phyloP scores from a whole-genome alignment of 2,329 filamentous ascomycete genomes.

The Microcera coccophila region DNA sequence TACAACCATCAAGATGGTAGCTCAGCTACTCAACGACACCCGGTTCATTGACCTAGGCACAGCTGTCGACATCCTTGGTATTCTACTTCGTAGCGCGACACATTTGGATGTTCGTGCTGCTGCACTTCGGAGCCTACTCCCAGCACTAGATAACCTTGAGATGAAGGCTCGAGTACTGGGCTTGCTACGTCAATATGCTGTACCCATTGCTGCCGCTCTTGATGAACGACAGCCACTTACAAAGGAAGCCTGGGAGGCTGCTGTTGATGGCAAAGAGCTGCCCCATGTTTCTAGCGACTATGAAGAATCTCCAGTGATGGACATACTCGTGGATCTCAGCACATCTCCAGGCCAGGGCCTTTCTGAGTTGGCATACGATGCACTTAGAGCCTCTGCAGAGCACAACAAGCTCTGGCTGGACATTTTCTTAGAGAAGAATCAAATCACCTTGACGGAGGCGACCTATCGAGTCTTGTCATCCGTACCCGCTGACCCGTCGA shows the following conservation, averaged over 20 bases:
- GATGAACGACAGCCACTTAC: conserved; percentile 26
- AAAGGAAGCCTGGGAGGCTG: conserved; percentile 27
- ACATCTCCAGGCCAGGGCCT: too few species aligned
- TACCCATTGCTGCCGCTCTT: conserved; percentile 29
- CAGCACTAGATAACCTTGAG: conserved; percentile 12
- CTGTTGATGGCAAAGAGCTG: not conserved
- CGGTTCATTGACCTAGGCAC: conserved; percentile 23
- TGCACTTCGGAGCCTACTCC: conserved; percentile 29
- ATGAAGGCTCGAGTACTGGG: conserved; percentile 23
- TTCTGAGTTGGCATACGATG: too few species aligned
- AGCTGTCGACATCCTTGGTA: conserved; percentile 27
- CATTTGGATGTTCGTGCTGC: conserved; percentile 33
- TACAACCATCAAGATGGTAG: conserved; percentile 37
- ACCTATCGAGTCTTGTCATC: too few species aligned
- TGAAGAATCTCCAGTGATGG: conserved; percentile 9
- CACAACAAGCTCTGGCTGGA: too few species aligned
- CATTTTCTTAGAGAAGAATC: too few species aligned
- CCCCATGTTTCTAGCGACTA: conserved; percentile 10
- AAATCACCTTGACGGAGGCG: too few species aligned
- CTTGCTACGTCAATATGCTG: conserved; percentile 22
- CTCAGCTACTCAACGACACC: conserved; percentile 29
- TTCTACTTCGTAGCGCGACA: conserved; percentile 27
- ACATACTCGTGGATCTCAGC: conserved; percentile 5
- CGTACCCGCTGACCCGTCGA: too few species aligned
- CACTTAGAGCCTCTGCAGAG: too few species aligned